A percentile compares a stretch with the other conserved stretches of the same genome.
Evolutionary conservation across 257 asterid species (phyloP).

Genomic region (Solanum acaule): DNA sequence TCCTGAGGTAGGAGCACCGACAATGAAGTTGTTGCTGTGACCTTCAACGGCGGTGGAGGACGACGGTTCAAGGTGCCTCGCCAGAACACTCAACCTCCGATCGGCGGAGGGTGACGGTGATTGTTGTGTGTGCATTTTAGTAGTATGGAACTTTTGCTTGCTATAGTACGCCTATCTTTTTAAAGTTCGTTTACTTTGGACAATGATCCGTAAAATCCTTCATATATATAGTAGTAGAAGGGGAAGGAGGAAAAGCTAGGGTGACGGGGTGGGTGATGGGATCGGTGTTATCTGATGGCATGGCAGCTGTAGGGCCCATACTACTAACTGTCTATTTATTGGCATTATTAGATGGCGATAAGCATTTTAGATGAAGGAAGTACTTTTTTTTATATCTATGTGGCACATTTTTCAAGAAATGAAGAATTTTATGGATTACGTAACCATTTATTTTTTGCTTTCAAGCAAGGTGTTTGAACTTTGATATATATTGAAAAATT

Average conservation of each 20-base stretch:
- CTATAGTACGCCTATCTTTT: conserved; percentile 1
- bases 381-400: background rate
- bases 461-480: background rate
- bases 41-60: conserved; percentile 8
- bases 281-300: background rate
- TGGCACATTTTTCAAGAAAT: background rate
- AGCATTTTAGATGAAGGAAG: background rate
- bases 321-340: background rate
- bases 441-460: background rate
- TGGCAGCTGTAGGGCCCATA: background rate
- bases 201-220: background rate
- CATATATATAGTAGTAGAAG: background rate
- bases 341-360: background rate
- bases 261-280: too few relatives aligned
- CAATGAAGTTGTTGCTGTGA: conserved; percentile 15
- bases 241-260: background rate
- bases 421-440: background rate
- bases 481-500: background rate
- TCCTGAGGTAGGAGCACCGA: conserved; percentile 61
- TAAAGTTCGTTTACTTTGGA: background rate
- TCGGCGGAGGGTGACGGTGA: conserved; percentile 31
- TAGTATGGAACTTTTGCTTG: background rate
- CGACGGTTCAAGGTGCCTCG: conserved; percentile 49
- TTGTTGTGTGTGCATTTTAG: conserved; percentile 35
- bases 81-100: conserved; percentile 58